Evolutionary conservation across 1,284 basidiomycete genomes (phyloP).

Genomic region (Cryptococcus amylolentus): DNA sequence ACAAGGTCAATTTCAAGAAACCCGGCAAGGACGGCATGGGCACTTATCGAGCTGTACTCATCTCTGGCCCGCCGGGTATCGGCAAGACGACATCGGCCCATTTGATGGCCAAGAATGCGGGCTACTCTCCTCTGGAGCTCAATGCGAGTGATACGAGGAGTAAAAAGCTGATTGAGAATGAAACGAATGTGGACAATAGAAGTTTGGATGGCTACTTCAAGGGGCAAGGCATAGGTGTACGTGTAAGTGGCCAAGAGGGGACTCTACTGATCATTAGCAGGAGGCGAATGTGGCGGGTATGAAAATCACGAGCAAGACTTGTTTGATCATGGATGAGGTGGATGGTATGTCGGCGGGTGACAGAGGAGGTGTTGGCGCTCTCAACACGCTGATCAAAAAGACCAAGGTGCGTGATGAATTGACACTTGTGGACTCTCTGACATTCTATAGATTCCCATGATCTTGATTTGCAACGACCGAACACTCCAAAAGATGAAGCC

Average conservation of each 20-base stretch:
- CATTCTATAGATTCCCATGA: conserved; percentile 75
- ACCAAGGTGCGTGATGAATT: conserved; percentile 60
- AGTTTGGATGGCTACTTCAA: conserved; percentile 84
- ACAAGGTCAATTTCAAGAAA: conserved; percentile 80
- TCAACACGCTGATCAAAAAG: conserved; percentile 90
- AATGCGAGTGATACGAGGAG: conserved; percentile 95
- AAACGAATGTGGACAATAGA: conserved; percentile 80
- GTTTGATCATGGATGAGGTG: conserved; percentile 98
- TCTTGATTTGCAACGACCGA: conserved; percentile 94
- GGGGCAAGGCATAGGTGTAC: conserved; percentile 57
- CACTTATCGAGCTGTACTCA: conserved; percentile 77
- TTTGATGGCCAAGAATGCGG: conserved; percentile 79
- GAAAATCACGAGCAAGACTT: conserved; percentile 70
- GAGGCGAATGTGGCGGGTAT: conserved; percentile 66
- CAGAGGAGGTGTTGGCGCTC: conserved; percentile 88
- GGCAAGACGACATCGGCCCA: conserved; percentile 98
- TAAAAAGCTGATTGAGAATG: conserved; percentile 94
- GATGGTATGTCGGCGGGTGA: conserved; percentile 99
- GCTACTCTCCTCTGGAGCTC: conserved; percentile 88
- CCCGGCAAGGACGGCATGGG: conserved; percentile 89
- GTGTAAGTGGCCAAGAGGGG: background rate
- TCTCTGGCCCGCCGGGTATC: conserved; percentile 92
- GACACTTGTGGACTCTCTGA: background rate
- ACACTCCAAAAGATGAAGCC: conserved; percentile 87
- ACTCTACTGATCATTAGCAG: conserved; percentile 40